Conservation (phyloP, 1,284 basidiomycete genomes). For the Melampsora americana region DNA sequence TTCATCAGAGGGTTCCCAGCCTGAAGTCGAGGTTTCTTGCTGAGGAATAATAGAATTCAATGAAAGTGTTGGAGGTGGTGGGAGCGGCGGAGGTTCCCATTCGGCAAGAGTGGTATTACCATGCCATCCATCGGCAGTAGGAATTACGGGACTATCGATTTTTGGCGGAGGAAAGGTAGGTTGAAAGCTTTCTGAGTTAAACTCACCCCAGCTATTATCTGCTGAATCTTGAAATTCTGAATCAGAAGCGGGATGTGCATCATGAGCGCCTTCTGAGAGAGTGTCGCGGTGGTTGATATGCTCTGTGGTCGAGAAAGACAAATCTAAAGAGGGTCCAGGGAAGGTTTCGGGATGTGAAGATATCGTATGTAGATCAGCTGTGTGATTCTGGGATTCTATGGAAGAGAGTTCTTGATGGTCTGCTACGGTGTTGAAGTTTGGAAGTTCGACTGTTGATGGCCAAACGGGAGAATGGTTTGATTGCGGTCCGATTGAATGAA, state of each 20-base stretch:
- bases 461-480: conserved; percentile 5
- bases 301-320: conserved; percentile 16
- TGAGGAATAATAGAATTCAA: background rate
- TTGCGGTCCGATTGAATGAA: background rate
- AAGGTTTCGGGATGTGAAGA: background rate
- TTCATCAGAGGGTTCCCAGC: conserved; percentile 6
- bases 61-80: conserved; percentile 10
- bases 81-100: conserved; percentile 15
- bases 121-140: conserved; percentile 21
- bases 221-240: conserved; percentile 1
- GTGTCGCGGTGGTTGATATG: background rate
- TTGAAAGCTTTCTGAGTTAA: conserved; percentile 8
- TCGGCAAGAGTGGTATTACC: conserved; percentile 26
- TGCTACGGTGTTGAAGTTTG: conserved; percentile 5
- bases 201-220: conserved; percentile 23
- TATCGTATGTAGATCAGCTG: background rate
- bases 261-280: background rate
- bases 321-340: background rate
- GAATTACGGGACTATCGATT: background rate
- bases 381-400: background rate
- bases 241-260: background rate
- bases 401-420: background rate
- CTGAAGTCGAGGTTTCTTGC: background rate
- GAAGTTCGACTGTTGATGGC: conserved; percentile 11
- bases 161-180: conserved; percentile 10